Conservation (phyloP, 129 eudicot genomes). For the Lactuca sativa region DNA sequence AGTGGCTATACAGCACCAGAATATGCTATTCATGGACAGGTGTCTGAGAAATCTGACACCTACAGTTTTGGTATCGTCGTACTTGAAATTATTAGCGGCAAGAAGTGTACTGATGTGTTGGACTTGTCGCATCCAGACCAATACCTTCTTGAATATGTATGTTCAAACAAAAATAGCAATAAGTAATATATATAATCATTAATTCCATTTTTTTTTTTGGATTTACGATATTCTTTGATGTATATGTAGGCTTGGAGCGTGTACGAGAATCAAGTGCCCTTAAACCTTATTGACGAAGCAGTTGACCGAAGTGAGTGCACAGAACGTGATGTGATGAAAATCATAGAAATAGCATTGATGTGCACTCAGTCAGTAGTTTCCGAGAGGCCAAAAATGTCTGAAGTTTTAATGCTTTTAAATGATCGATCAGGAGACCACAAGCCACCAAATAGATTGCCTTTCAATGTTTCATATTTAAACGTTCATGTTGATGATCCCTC, state of each 20-base stretch:
- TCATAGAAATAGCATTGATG: constrained; percentile 61
- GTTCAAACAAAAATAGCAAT: background rate
- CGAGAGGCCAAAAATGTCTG: constrained; percentile 76
- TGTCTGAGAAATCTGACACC: constrained; percentile 78
- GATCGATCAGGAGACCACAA: constrained; percentile 40
- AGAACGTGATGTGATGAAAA: constrained; percentile 55
- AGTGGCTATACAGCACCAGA: constrained; percentile 90
- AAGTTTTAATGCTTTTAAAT: constrained; percentile 59
- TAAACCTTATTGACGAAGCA: constrained; percentile 55
- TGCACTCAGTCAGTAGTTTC: constrained; percentile 70
- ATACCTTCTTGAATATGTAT: constrained; percentile 71
- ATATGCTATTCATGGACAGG: constrained; percentile 74
- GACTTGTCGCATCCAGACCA: constrained; percentile 43
- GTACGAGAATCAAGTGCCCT: constrained; percentile 44
- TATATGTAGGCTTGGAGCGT: constrained; percentile 64
- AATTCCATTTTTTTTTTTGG: background rate
- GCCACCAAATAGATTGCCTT: constrained; percentile 39
- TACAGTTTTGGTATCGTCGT: constrained; percentile 75
- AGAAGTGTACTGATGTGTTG: constrained; percentile 49
- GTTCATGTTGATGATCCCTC: constrained; percentile 19
- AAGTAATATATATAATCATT: background rate
- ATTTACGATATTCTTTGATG: background rate
- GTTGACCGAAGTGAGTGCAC: constrained; percentile 45
- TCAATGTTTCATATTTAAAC: constrained; percentile 29
- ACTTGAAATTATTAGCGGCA: constrained; percentile 71